Percentiles rank a stretch among this genome's conserved stretches.
These are phyloP conservation scores for Oryza nivara DNA, from an alignment of 176 grass and related monocot species.

Conservation along the genomic window DNA sequence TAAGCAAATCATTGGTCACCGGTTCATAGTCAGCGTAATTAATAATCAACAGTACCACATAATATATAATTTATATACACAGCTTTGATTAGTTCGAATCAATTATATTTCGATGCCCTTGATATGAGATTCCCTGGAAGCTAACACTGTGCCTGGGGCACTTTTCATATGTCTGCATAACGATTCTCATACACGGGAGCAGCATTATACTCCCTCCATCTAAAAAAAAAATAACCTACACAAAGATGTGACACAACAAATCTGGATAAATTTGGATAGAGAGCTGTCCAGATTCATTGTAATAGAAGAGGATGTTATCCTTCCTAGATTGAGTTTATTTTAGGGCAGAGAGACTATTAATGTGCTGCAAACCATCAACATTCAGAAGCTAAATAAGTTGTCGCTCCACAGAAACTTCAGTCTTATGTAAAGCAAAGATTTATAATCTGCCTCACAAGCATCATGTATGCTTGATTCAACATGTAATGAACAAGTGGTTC, in stretches of 20 bases:
- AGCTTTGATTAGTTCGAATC: background rate
- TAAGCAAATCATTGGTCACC: background rate
- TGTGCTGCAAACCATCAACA: too few relatives aligned
- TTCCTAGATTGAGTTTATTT: too few relatives aligned
- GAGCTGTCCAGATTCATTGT: too few relatives aligned
- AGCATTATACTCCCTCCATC: too few relatives aligned
- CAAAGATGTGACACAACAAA: too few relatives aligned
- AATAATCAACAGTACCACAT: background rate
- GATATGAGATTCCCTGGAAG: background rate
- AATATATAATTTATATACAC: background rate
- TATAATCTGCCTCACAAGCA: background rate
- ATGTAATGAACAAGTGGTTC: background rate
- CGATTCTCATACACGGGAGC: background rate
- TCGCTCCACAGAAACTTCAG: background rate
- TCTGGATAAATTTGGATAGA: too few relatives aligned
- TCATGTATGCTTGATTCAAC: background rate
- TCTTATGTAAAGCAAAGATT: background rate
- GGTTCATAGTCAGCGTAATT: background rate
- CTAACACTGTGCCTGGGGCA: background rate
- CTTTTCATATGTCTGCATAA: background rate
- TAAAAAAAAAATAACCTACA: too few relatives aligned
- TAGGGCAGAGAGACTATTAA: too few relatives aligned
- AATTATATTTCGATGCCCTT: background rate
- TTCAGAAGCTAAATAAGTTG: background rate
- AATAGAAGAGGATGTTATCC: fast-evolving